Evolutionary conservation across 2,329 filamentous ascomycete genomes (phyloP).

Genomic region (Colletotrichum magnum): DNA sequence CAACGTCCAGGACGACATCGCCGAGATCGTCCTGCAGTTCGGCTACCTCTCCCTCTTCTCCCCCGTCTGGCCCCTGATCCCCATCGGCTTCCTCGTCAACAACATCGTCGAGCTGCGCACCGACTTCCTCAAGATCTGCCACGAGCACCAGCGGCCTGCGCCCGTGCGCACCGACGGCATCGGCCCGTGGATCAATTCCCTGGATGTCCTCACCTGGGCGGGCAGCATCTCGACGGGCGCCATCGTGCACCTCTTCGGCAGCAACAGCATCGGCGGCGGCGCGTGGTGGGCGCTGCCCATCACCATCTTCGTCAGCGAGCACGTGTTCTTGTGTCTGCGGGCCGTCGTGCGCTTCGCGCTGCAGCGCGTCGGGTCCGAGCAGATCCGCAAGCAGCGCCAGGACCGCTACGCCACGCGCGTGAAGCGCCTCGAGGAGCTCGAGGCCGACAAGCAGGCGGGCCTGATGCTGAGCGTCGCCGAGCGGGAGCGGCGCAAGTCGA

Average conservation of each 20-base stretch:
- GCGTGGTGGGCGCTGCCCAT: slow-evolving; percentile 77
- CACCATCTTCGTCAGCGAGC: slow-evolving; percentile 80
- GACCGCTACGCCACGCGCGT: slow-evolving; percentile 55
- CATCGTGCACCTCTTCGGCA: slow-evolving; percentile 80
- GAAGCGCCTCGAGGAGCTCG: slow-evolving; percentile 56
- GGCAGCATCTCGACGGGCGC: slow-evolving; percentile 81
- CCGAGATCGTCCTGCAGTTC: slow-evolving; percentile 81
- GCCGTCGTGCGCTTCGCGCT: slow-evolving; percentile 53
- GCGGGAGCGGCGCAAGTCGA: slow-evolving; percentile 55
- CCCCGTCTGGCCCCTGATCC: slow-evolving; percentile 82
- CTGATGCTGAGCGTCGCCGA: slow-evolving; percentile 52
- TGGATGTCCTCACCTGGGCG: slow-evolving; percentile 79
- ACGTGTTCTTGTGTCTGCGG: slow-evolving; percentile 76
- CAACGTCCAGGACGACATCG: slow-evolving; percentile 80
- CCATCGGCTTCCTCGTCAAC: slow-evolving; percentile 80
- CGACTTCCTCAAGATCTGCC: slow-evolving; percentile 82
- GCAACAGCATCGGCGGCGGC: slow-evolving; percentile 66
- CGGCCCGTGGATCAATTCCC: slow-evolving; percentile 78
- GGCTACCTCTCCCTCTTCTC: slow-evolving; percentile 82
- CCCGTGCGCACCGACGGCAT: slow-evolving; percentile 81
- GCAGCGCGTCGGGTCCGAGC: slow-evolving; percentile 55
- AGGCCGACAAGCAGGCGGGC: slow-evolving; percentile 53
- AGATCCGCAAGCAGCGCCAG: slow-evolving; percentile 56
- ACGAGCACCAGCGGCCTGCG: slow-evolving; percentile 79
- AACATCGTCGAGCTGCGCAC: slow-evolving; percentile 84